Percentiles rank a stretch among this genome's conserved stretches.
Evolutionary conservation across 257 asterid species (phyloP).

Genomic region (Fraxinus americana): DNA sequence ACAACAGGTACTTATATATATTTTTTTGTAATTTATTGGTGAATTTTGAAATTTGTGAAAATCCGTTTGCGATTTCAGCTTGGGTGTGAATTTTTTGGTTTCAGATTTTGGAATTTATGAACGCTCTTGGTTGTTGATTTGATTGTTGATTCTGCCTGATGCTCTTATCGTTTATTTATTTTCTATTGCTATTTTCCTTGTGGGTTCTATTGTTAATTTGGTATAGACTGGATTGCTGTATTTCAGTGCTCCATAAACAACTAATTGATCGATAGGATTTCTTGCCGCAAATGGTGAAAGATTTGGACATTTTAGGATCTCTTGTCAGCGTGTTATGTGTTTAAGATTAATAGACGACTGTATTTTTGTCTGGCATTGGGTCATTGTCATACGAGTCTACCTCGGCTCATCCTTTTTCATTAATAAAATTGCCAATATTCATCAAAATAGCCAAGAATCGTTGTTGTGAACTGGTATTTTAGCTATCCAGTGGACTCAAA

Average conservation of each 20-base stretch:
- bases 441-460: not conserved
- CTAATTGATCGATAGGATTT: not conserved
- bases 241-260: not conserved
- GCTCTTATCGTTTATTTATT: not conserved
- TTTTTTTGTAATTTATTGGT: not conserved
- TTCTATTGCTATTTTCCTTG: not conserved
- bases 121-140: not conserved
- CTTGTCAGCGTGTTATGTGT: not conserved
- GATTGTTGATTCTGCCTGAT: not conserved
- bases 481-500: not conserved
- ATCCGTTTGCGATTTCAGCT: not conserved
- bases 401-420: not conserved
- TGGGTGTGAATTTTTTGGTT: not conserved
- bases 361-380: not conserved
- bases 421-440: not conserved
- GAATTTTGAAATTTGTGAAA: constrained; percentile 13
- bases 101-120: not conserved
- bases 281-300: not conserved
- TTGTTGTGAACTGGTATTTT: not conserved
- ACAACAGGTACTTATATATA: constrained; percentile 64
- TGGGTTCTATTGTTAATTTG: not conserved
- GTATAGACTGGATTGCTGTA: not conserved
- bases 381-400: not conserved
- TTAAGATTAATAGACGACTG: not conserved
- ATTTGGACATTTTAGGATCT: not conserved